phyloP scores from a whole-genome alignment of 2,329 filamentous ascomycete genomes.

The Hypoxylon sp. region DNA sequence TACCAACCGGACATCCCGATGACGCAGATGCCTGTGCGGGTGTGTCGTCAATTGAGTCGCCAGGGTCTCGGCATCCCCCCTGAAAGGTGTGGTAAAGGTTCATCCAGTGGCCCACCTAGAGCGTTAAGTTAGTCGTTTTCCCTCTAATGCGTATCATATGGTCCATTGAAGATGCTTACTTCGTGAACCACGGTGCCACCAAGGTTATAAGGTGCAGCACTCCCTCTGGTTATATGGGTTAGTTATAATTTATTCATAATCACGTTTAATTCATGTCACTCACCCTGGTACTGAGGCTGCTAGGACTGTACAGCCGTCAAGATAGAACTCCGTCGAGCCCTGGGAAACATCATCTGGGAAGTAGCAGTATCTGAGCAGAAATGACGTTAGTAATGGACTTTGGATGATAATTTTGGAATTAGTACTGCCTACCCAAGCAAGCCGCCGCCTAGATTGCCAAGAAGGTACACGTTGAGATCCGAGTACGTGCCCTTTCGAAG shows the following conservation, averaged over 20 bases:
- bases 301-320: slow-evolving; percentile 55
- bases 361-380: slow-evolving; percentile 58
- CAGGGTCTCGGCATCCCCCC: slow-evolving; percentile 59
- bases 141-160: not conserved
- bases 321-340: slow-evolving; percentile 55
- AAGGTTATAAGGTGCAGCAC: slow-evolving; percentile 51
- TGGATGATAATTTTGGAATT: not conserved
- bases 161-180: slow-evolving; percentile 26
- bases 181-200: slow-evolving; percentile 59
- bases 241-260: too few relatives aligned
- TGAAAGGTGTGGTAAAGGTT: slow-evolving; percentile 61
- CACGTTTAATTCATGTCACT: too few relatives aligned
- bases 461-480: slow-evolving; percentile 65
- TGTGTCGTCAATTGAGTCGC: slow-evolving; percentile 59
- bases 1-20: slow-evolving; percentile 56
- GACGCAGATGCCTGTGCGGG: slow-evolving; percentile 57
- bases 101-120: slow-evolving; percentile 58
- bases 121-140: slow-evolving; percentile 4
- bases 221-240: slow-evolving; percentile 30
- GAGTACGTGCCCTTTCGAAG: slow-evolving; percentile 63
- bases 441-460: slow-evolving; percentile 54
- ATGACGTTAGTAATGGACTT: not conserved
- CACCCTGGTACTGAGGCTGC: slow-evolving; percentile 46
- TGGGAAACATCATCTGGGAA: slow-evolving; percentile 58
- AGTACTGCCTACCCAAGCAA: slow-evolving; percentile 54